These are phyloP conservation scores for Tetracladium marchalianum DNA, from an alignment of 495 filamentous ascomycete species.

Conservation along the genomic window DNA sequence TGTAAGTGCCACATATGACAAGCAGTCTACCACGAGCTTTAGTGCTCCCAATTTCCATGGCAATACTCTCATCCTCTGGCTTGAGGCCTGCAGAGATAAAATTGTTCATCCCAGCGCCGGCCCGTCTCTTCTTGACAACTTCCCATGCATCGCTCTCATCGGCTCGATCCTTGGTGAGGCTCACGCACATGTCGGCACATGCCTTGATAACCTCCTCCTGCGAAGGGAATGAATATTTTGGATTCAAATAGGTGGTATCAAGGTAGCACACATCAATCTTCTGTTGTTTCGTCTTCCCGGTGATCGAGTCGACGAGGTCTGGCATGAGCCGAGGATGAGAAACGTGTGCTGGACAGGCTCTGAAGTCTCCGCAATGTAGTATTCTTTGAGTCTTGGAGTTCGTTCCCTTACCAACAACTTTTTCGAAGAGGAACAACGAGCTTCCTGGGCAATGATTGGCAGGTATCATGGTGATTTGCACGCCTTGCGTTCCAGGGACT, in stretches of 20 bases:
- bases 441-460: conserved; percentile 97
- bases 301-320: conserved; percentile 54
- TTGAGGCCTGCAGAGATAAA: conserved; percentile 36
- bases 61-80: conserved; percentile 21
- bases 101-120: conserved; percentile 49
- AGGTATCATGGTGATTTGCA: conserved; percentile 84
- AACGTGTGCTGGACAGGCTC: conserved; percentile 80
- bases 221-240: conserved; percentile 87
- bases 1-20: conserved; percentile 92
- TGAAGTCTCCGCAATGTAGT: conserved; percentile 92
- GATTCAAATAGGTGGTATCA: conserved; percentile 94
- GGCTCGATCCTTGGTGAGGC: conserved; percentile 43
- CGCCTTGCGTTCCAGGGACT: conserved; percentile 69
- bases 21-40: conserved; percentile 49
- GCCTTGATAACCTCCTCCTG: conserved; percentile 77
- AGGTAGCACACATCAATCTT: conserved; percentile 91
- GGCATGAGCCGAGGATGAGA: conserved; percentile 72
- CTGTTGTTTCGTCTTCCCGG: conserved; percentile 65
- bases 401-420: conserved; percentile 48
- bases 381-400: conserved; percentile 59
- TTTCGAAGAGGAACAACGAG: conserved; percentile 89
- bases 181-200: conserved; percentile 84
- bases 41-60: conserved; percentile 14
- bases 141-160: conserved; percentile 44
- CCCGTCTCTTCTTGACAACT: conserved; percentile 35